phyloP scores from a whole-genome alignment of 345 rosid species.

The Gossypium stocksii region DNA sequence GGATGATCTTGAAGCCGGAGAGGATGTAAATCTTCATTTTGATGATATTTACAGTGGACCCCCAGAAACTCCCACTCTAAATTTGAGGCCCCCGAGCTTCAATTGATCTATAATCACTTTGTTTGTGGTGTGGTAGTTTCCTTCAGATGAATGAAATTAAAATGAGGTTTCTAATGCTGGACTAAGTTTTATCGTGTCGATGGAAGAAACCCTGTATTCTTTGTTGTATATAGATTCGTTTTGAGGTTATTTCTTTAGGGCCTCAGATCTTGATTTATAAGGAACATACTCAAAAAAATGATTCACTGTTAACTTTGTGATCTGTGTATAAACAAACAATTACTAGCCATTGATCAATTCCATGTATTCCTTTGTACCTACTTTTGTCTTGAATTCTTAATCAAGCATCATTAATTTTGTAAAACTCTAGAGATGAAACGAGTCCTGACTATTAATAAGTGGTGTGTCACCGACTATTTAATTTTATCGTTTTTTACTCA shows the following conservation, averaged over 20 bases:
- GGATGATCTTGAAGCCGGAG: slow-evolving; percentile 59
- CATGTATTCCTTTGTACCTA: not conserved
- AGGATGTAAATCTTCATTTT: slow-evolving; percentile 60
- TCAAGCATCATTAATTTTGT: too few species aligned
- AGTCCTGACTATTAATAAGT: too few species aligned
- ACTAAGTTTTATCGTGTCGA: not conserved
- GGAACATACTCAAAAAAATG: not conserved
- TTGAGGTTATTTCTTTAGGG: slow-evolving; percentile 20
- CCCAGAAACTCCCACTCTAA: slow-evolving; percentile 40
- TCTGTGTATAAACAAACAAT: slow-evolving; percentile 25
- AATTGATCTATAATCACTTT: slow-evolving; percentile 4
- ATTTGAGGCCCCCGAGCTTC: slow-evolving; percentile 26
- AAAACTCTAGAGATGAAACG: too few species aligned
- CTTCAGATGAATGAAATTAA: slow-evolving; percentile 22
- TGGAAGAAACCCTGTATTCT: slow-evolving; percentile 39
- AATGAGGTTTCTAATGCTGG: slow-evolving; percentile 30
- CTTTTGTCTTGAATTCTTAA: not conserved
- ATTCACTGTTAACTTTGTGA: slow-evolving; percentile 20
- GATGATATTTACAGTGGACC: slow-evolving; percentile 73
- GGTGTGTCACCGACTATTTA: too few species aligned
- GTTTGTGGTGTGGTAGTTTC: not conserved
- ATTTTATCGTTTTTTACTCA: too few species aligned
- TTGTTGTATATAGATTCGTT: slow-evolving; percentile 46
- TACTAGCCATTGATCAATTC: slow-evolving; percentile 17
- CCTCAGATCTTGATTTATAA: slow-evolving; percentile 22